Conservation (phyloP, 108 stramenopile species). For the Phaeodactylum tricornutum region DNA sequence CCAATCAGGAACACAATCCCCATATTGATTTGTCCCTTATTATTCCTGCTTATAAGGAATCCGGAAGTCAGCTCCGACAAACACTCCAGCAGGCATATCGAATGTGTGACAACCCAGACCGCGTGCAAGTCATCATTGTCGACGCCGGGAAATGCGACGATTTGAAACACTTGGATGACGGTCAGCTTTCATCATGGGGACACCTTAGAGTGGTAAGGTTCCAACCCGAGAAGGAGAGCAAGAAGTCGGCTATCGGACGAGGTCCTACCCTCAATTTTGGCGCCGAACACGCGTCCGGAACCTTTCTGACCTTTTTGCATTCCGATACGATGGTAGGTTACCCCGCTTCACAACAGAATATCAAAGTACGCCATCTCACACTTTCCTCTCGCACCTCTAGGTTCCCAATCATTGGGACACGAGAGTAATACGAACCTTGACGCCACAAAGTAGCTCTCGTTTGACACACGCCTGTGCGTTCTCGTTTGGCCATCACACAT, state of each 20-base stretch:
- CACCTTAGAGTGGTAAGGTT: not conserved
- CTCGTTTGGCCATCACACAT: constrained; percentile 61
- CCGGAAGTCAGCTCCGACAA: constrained; percentile 10
- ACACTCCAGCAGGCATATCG: not conserved
- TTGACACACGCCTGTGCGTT: constrained; percentile 47
- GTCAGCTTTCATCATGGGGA: too few species aligned
- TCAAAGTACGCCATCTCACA: too few species aligned
- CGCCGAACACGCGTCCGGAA: constrained; percentile 41
- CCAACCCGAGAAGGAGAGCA: not conserved
- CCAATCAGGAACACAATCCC: not conserved
- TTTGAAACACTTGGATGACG: not conserved
- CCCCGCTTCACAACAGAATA: too few species aligned
- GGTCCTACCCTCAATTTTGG: constrained; percentile 76
- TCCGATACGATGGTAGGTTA: too few species aligned
- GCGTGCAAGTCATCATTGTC: constrained; percentile 51
- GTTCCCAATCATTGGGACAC: constrained; percentile 49
- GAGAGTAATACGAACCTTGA: constrained; percentile 13
- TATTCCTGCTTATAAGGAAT: constrained; percentile 43
- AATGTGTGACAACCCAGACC: too few species aligned
- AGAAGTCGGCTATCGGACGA: constrained; percentile 31
- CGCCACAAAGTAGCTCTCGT: not conserved
- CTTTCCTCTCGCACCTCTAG: too few species aligned
- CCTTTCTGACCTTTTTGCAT: constrained; percentile 66
- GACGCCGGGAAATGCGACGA: constrained; percentile 41
- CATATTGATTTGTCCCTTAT: constrained; percentile 44